Base-by-base conservation (phyloP, 2,329 filamentous ascomycete genomes). In the Geoglossum cookeanum region DNA sequence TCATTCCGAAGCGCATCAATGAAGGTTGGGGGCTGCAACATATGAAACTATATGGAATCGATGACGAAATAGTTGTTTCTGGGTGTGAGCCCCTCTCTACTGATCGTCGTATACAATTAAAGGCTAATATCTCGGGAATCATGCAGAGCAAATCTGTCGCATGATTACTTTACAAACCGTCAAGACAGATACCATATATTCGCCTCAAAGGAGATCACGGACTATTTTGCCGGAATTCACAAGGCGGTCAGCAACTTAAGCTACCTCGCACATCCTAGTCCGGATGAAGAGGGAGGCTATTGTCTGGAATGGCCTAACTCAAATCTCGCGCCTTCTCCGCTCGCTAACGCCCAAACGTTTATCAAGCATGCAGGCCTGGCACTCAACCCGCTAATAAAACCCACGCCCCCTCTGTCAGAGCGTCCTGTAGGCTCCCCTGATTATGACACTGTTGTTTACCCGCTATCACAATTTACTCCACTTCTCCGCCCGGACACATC, bases 21-120 rank as follows among this genome's bases (percentile, higher is more conserved):
- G 92, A 98, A 71, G 92, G 92, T 17, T 98, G 92, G 92, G 92
- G 92, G 0, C 71, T 98, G 60, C 92, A 98, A 68, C 92, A 98
- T 67, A 98, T 98, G 91, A 98, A 98, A 75, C 75, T 98, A 0
- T 98, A 98, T 64, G 92, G 92, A 0, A 74, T 95, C 27, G 92
- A 98, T 64, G 89, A 98, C 65, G 89, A 95, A 68, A 85, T 98
- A 58, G 91, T 98, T 62, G 80, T 98, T 64, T 94, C 90, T 6
- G 90, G 89, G 80, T 87, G 77, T 61, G 73, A 42, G 22, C n/a
- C 17, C 11, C 11, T 51, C 29, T 6, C 17, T 54, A 6, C 37
- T 30, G 55, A 37, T 32, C 2, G 7, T 11, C 27, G 3, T 29
- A 49, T 13, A 30, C 42, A 27, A 55, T 6, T n/a, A 3, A 8